Base-by-base conservation (phyloP, 805 yeast genomes). In the Saccharomycopsis sp. region DNA sequence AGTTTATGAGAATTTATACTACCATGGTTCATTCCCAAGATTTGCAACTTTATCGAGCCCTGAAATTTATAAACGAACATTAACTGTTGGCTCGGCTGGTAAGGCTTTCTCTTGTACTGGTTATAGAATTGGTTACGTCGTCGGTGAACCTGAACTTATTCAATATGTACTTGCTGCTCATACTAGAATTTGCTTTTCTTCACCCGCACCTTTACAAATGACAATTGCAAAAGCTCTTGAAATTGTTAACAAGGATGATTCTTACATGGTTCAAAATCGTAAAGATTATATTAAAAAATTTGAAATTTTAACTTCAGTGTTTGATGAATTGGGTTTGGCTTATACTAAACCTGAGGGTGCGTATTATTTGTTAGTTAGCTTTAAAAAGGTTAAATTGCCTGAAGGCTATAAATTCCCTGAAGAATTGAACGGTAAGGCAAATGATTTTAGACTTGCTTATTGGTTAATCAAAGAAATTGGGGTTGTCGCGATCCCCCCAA, bases 81-180 rank as follows among this genome's bases (percentile, higher is more conserved):
- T 93, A 45, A 81, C 97, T 2, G 94, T 93, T 19, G 97, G 97
- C 1, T 86, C 96, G 23, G 98, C 97, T 4, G 98, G 98, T 52
- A 93, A 93, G 64, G 79, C 96, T 0, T 93, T 93, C 67, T 95
- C 96, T n/a, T 96, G 96, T 36, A 93, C 98, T 9, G 98, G 98
- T 43, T 93, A 97, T 97, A 81, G 98, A 70, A 76, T 93, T 43
- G 98, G 98, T 44, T 93, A 95, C 94, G 73, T 90, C 31, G 80
- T 89, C 51, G 97, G 96, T 4, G 81, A 85, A 43, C 71, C 84
- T n/a, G 85, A 83, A 24, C 68, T 89, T 53, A 70, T 93, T 56
- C 79, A 82, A 53, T 86, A 85, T 59, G 95, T 81, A 4, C 72
- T 87, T 4, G 75, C 84, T 21, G 97, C 97, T 0, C 96, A 93